Percentiles rank a stretch among this genome's conserved stretches.
Evolutionary conservation across 2,329 filamentous ascomycete species (phyloP).

Genomic region (Botryotinia globosa): DNA sequence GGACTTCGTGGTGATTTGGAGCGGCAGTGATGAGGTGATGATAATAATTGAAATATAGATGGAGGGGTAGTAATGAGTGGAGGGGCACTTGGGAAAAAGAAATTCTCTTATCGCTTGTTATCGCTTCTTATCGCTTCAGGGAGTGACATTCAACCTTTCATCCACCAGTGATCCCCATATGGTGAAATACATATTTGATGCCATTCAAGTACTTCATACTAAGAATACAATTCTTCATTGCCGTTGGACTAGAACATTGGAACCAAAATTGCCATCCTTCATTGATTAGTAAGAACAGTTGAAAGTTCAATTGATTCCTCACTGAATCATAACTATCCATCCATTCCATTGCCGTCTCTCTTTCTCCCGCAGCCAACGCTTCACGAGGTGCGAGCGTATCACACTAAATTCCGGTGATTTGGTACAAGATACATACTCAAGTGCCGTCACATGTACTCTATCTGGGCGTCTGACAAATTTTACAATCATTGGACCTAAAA

Average conservation of each 20-base stretch:
- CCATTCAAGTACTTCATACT: not conserved
- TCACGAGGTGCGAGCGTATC: not conserved
- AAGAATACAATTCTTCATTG: no score
- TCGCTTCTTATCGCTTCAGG: conserved; percentile 9
- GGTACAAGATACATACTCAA: conserved; percentile 4
- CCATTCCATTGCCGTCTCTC: not conserved
- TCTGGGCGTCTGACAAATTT: not conserved
- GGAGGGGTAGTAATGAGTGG: not conserved
- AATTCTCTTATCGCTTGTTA: conserved; percentile 14
- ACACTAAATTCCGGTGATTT: not conserved
- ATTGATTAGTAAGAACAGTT: not conserved
- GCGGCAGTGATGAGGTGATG: not conserved
- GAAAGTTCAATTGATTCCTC: not conserved
- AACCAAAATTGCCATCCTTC: not conserved
- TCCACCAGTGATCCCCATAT: no score
- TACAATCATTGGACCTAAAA: not conserved
- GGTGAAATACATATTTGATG: not conserved
- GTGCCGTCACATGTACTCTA: not conserved
- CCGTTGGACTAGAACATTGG: rapidly evolving
- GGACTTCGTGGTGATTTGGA: not conserved
- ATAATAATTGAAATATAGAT: not conserved
- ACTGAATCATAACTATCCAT: not conserved
- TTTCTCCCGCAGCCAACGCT: not conserved
- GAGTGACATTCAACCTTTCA: not conserved
- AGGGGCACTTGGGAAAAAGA: conserved; percentile 8